phyloP scores from a whole-genome alignment of 768 basidiomycete species.

The Kockovaella imperatae region DNA sequence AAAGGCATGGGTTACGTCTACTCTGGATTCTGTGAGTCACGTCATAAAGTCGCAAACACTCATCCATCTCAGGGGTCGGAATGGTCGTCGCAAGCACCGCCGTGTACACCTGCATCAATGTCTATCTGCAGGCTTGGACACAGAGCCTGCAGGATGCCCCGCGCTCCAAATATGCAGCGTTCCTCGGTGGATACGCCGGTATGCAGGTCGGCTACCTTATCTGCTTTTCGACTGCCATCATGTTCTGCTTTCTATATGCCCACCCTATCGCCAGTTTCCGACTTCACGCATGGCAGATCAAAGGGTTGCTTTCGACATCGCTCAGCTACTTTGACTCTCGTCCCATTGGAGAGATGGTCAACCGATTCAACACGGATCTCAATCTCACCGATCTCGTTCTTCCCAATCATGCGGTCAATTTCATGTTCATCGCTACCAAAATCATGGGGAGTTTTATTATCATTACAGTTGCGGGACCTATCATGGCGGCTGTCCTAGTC shows the following conservation, averaged over 20 bases:
- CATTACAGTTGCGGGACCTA: slow-evolving; percentile 11
- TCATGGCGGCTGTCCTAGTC: slow-evolving; percentile 14
- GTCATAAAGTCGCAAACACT: neutral
- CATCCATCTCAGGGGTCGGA: slow-evolving; percentile 3
- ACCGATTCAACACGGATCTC: slow-evolving; percentile 21
- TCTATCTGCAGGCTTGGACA: slow-evolving; percentile 20
- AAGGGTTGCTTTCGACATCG: slow-evolving; percentile 7
- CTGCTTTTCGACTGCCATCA: slow-evolving; percentile 2
- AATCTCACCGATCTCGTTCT: slow-evolving; percentile 10
- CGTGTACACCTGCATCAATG: slow-evolving; percentile 3
- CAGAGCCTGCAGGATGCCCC: slow-evolving; percentile 3
- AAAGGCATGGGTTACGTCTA: slow-evolving; percentile 8
- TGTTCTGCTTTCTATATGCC: slow-evolving; percentile 6
- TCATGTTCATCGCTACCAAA: slow-evolving; percentile 2
- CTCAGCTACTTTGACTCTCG: slow-evolving; percentile 7
- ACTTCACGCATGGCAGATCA: slow-evolving; percentile 11
- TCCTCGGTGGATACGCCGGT: slow-evolving; percentile 17
- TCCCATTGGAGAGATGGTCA: slow-evolving; percentile 12
- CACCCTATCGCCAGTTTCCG: slow-evolving; percentile 8
- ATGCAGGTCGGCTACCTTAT: slow-evolving; percentile 13
- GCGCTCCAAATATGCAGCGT: slow-evolving; percentile 6
- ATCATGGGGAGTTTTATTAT: slow-evolving; percentile 5
- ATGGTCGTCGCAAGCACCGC: neutral
- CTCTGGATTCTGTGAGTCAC: slow-evolving; percentile 3
- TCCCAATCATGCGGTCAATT: slow-evolving; percentile 11